Evolutionary conservation across 306 rosid species (phyloP).

Genomic region (Coriaria nepalensis): DNA sequence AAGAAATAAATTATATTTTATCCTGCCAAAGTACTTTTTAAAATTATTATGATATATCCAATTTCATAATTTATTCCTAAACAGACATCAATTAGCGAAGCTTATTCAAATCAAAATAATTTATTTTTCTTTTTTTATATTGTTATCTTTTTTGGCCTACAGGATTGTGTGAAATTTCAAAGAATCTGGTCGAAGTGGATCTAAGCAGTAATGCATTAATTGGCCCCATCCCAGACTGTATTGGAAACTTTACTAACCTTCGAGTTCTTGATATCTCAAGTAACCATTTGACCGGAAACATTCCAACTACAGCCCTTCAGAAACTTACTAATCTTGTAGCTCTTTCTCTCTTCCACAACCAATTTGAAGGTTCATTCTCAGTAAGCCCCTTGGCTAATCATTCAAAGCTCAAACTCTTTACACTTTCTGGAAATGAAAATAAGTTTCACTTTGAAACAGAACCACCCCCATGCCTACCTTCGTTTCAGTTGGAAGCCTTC

Average conservation of each 20-base stretch:
- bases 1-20: too few relatives aligned
- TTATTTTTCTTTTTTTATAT: not conserved
- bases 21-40: too few relatives aligned
- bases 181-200: slow-evolving; percentile 7
- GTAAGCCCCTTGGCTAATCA: slow-evolving; percentile 12
- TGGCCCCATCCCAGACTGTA: slow-evolving; percentile 11
- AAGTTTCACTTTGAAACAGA: slow-evolving; percentile 14
- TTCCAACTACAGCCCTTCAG: slow-evolving; percentile 1
- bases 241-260: slow-evolving; percentile 11
- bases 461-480: not conserved
- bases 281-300: slow-evolving; percentile 7
- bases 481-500: slow-evolving; percentile 10
- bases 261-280: slow-evolving; percentile 8
- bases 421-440: not conserved
- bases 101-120: too few relatives aligned
- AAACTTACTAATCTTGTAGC: slow-evolving; percentile 5
- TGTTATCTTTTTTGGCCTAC: too few relatives aligned
- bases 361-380: slow-evolving; percentile 9
- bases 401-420: slow-evolving; percentile 6
- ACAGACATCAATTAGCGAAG: too few relatives aligned
- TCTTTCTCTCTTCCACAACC: slow-evolving; percentile 6
- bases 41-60: too few relatives aligned
- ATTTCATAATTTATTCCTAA: too few relatives aligned
- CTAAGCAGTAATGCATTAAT: not conserved
- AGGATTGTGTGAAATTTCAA: slow-evolving; percentile 9